phyloP scores from a whole-genome alignment of 1,284 basidiomycete species.

The Tylopilus orsonianus region DNA sequence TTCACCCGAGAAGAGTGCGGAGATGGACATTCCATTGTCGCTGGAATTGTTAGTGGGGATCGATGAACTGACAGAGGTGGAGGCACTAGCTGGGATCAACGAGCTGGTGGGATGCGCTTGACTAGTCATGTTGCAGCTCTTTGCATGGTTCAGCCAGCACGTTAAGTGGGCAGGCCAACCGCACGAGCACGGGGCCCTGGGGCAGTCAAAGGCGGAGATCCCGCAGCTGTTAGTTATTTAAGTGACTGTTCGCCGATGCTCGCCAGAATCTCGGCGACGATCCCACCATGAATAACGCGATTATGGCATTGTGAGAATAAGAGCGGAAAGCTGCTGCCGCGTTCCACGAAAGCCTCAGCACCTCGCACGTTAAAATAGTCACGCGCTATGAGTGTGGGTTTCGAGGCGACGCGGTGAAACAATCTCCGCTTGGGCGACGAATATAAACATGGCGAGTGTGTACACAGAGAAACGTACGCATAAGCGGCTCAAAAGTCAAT shows the following conservation, averaged over 20 bases:
- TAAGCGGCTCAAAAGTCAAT: not conserved
- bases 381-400: not conserved
- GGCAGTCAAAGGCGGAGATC: conserved; percentile 4
- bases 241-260: not conserved
- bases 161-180: conserved; percentile 1
- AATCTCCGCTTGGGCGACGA: not conserved
- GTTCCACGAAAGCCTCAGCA: not conserved
- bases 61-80: conserved; percentile 5
- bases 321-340: not conserved
- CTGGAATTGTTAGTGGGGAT: conserved; percentile 3
- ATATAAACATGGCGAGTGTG: conserved; percentile 3
- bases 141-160: conserved; percentile 15
- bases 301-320: conserved; percentile 8
- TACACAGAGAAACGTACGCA: conserved; percentile 5
- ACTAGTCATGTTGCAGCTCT: conserved; percentile 20
- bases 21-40: not conserved
- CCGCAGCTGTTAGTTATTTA: conserved; percentile 15
- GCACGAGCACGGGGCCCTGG: conserved; percentile 10
- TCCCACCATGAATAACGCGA: conserved; percentile 7
- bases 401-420: conserved; percentile 8
- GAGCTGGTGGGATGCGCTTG: conserved; percentile 1
- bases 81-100: conserved; percentile 9
- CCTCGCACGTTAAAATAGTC: conserved; percentile 19
- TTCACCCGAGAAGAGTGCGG: conserved; percentile 25
- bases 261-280: not conserved